A percentile compares a stretch with the other conserved stretches of the same genome.
These are phyloP conservation scores for Podila minutissima DNA, from an alignment of 192 early-diverging fungal genomes.

Conservation along the genomic window DNA sequence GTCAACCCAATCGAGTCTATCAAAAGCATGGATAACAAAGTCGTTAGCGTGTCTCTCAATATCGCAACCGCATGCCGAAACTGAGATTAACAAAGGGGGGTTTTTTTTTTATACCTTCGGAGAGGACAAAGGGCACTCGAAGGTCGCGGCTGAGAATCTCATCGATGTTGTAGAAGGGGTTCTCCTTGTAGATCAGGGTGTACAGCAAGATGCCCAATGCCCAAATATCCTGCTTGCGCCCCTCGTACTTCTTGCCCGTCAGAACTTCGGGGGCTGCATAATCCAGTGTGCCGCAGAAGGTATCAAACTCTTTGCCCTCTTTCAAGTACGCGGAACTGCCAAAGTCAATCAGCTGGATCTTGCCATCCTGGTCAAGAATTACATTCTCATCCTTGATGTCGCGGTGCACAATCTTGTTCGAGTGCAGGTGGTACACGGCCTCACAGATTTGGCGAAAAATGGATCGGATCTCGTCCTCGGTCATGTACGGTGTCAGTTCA, in stretches of 20 bases:
- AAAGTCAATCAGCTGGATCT: slow-evolving; percentile 87
- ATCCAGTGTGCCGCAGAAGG: slow-evolving; percentile 78
- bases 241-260: slow-evolving; percentile 71
- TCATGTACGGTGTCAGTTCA: slow-evolving; percentile 66
- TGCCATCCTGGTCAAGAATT: slow-evolving; percentile 67
- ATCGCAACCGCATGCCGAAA: not conserved
- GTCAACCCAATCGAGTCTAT: slow-evolving; percentile 69
- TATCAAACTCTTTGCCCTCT: slow-evolving; percentile 64
- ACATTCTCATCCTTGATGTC: slow-evolving; percentile 95
- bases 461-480: slow-evolving; percentile 59
- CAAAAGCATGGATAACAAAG: not conserved
- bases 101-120: slow-evolving; percentile 52
- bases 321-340: slow-evolving; percentile 74
- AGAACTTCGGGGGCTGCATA: slow-evolving; percentile 82
- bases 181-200: slow-evolving; percentile 77
- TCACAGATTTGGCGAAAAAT: slow-evolving; percentile 68
- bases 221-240: slow-evolving; percentile 89
- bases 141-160: slow-evolving; percentile 69
- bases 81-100: not conserved
- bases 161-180: slow-evolving; percentile 76
- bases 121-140: slow-evolving; percentile 64
- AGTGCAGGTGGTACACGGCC: slow-evolving; percentile 70
- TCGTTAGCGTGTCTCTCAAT: not conserved
- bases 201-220: slow-evolving; percentile 81
- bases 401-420: slow-evolving; percentile 75